Conservation (phyloP, 2,329 filamentous ascomycete species). For the Proliferodiscus dingleyae region DNA sequence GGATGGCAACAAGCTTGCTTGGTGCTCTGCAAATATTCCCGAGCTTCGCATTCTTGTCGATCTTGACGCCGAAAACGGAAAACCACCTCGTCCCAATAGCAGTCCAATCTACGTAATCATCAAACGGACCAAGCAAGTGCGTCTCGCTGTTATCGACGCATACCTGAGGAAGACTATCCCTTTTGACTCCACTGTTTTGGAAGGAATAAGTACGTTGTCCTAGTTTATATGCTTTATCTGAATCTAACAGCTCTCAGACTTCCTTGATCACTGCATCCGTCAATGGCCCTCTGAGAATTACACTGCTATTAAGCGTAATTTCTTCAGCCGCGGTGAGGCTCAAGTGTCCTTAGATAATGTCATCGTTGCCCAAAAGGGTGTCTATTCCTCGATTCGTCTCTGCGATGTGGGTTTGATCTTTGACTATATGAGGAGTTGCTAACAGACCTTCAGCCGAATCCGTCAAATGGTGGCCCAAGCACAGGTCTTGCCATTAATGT, state of each 20-base stretch:
- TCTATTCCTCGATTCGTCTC: constrained; percentile 79
- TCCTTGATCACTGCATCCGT: constrained; percentile 84
- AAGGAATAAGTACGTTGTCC: constrained; percentile 62
- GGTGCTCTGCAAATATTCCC: constrained; percentile 47
- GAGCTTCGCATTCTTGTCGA: constrained; percentile 60
- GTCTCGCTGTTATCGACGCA: constrained; percentile 58
- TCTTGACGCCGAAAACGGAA: constrained; percentile 60
- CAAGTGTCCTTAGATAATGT: constrained; percentile 50
- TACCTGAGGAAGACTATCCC: constrained; percentile 59
- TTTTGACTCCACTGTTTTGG: constrained; percentile 65
- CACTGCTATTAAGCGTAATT: constrained; percentile 72
- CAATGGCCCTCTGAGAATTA: constrained; percentile 67
- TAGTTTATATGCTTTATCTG: not conserved
- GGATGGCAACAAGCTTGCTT: constrained; percentile 82
- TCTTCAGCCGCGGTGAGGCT: constrained; percentile 50
- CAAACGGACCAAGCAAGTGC: constrained; percentile 60
- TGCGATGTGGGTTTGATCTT: constrained; percentile 47
- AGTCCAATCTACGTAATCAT: constrained; percentile 58
- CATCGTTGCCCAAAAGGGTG: constrained; percentile 79
- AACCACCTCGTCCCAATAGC: constrained; percentile 21
- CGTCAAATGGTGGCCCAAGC: constrained; percentile 29
- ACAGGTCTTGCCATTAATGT: constrained; percentile 75
- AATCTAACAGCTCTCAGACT: constrained; percentile 43
- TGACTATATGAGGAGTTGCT: constrained; percentile 4
- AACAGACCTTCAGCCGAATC: constrained; percentile 15